These are phyloP conservation scores for Eimeria acervulina DNA, from an alignment of 169 alveolate species.

Conservation along the genomic window DNA sequence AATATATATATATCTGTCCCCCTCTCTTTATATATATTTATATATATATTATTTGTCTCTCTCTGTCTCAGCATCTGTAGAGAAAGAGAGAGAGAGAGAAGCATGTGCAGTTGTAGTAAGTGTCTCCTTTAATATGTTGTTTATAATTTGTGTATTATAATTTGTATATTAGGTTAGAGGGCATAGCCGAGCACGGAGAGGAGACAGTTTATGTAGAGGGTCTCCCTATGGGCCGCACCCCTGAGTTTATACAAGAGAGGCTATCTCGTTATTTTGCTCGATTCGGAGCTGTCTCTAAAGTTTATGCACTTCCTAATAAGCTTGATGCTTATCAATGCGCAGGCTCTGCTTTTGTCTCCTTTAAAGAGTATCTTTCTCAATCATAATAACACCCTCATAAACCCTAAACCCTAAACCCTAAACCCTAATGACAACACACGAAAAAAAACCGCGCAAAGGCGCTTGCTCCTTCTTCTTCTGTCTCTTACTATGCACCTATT, in stretches of 20 bases:
- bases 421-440: neutral
- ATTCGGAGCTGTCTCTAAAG: slow-evolving; percentile 90
- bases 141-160: neutral
- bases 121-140: neutral
- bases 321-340: slow-evolving; percentile 94
- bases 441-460: too few relatives aligned
- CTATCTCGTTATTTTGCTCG: slow-evolving; percentile 90
- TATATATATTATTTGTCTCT: neutral
- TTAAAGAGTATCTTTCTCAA: slow-evolving; percentile 81
- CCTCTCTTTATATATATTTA: neutral
- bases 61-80: neutral
- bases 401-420: slow-evolving; percentile 33
- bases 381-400: neutral
- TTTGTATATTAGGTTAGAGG: neutral
- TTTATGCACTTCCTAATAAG: slow-evolving; percentile 91
- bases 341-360: slow-evolving; percentile 91
- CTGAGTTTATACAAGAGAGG: slow-evolving; percentile 94
- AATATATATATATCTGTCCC: neutral
- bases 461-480: neutral
- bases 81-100: too few relatives aligned
- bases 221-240: slow-evolving; percentile 93
- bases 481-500: too few relatives aligned
- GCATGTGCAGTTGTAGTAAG: too few relatives aligned
- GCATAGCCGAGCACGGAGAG: slow-evolving; percentile 84
- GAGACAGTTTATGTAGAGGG: slow-evolving; percentile 89